Evolutionary conservation across 805 yeast species (phyloP).

Genomic region (Torulaspora quercuum): DNA sequence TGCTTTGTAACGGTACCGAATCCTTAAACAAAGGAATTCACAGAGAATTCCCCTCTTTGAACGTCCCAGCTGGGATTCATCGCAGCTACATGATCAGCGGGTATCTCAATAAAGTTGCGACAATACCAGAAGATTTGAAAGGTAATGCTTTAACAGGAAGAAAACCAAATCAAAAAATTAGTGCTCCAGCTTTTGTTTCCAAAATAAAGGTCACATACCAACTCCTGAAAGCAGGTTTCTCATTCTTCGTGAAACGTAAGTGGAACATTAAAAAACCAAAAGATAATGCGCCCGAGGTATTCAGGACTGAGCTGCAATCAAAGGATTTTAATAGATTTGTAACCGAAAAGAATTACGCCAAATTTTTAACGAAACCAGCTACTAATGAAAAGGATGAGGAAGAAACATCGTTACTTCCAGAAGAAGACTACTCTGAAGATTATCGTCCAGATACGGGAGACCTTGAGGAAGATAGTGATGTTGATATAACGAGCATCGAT

Average conservation of each 20-base stretch:
- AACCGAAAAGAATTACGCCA: slow-evolving; percentile 30
- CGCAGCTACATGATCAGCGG: slow-evolving; percentile 25
- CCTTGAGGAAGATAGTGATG: slow-evolving; percentile 26
- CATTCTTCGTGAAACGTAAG: slow-evolving; percentile 11
- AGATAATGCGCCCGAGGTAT: slow-evolving; percentile 2
- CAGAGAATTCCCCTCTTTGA: slow-evolving; percentile 27
- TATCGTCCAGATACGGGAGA: slow-evolving; percentile 27
- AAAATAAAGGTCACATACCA: slow-evolving; percentile 10
- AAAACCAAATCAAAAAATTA: slow-evolving; percentile 2
- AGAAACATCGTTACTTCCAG: slow-evolving; percentile 37
- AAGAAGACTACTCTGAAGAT: slow-evolving; percentile 39
- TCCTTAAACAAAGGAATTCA: slow-evolving; percentile 25
- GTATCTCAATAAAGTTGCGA: slow-evolving; percentile 18
- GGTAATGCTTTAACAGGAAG: background rate
- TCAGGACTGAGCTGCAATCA: slow-evolving; percentile 1
- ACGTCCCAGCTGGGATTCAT: slow-evolving; percentile 22
- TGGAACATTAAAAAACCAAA: slow-evolving; percentile 2
- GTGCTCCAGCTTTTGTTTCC: slow-evolving; percentile 9
- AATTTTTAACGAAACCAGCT: slow-evolving; percentile 18
- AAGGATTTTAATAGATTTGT: slow-evolving; percentile 24
- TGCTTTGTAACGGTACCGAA: slow-evolving; percentile 27
- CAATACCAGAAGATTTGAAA: slow-evolving; percentile 19
- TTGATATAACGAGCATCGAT: slow-evolving; percentile 16
- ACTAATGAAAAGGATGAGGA: slow-evolving; percentile 23
- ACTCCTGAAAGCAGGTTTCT: slow-evolving; percentile 9